Evolutionary conservation across 2,329 filamentous ascomycete genomes (phyloP).

Genomic region (Metarhizium album): DNA sequence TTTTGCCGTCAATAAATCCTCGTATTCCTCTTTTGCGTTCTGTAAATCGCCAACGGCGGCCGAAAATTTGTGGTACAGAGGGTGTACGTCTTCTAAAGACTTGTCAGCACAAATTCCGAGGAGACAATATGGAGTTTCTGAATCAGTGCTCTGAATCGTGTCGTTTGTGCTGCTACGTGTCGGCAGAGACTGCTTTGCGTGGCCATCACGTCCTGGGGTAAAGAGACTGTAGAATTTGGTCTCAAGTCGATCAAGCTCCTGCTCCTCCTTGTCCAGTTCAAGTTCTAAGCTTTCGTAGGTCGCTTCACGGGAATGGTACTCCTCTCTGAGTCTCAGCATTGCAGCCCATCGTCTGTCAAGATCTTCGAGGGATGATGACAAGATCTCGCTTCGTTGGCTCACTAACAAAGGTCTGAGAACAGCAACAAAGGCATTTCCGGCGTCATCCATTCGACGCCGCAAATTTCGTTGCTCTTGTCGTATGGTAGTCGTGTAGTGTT

Average conservation of each 20-base stretch:
- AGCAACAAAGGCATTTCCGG: slow-evolving; percentile 31
- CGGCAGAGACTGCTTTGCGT: slow-evolving; percentile 6
- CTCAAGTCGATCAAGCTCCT: slow-evolving; percentile 24
- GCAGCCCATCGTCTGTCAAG: slow-evolving; percentile 21
- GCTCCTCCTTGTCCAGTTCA: slow-evolving; percentile 25
- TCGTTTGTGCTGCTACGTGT: neutral
- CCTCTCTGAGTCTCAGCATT: slow-evolving; percentile 27
- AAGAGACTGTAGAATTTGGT: slow-evolving; percentile 27
- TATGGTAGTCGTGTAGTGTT: slow-evolving; percentile 20
- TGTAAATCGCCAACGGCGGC: slow-evolving; percentile 33
- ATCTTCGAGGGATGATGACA: slow-evolving; percentile 12
- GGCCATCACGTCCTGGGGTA: slow-evolving; percentile 15
- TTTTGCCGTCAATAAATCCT: slow-evolving; percentile 31
- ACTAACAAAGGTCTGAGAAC: slow-evolving; percentile 26
- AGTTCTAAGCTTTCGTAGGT: slow-evolving; percentile 26
- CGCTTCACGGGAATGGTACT: slow-evolving; percentile 25
- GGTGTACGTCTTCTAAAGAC: slow-evolving; percentile 31
- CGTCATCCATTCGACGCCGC: slow-evolving; percentile 22
- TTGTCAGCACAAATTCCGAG: slow-evolving; percentile 25
- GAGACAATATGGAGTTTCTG: slow-evolving; percentile 21
- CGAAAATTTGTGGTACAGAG: slow-evolving; percentile 33
- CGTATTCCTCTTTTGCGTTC: slow-evolving; percentile 34
- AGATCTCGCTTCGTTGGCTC: slow-evolving; percentile 11
- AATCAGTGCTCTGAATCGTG: neutral
- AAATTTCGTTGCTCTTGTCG: slow-evolving; percentile 21